These are phyloP conservation scores for Coniferiporia sulphurascens DNA, from an alignment of 1,284 basidiomycete species.

Conservation along the genomic window DNA sequence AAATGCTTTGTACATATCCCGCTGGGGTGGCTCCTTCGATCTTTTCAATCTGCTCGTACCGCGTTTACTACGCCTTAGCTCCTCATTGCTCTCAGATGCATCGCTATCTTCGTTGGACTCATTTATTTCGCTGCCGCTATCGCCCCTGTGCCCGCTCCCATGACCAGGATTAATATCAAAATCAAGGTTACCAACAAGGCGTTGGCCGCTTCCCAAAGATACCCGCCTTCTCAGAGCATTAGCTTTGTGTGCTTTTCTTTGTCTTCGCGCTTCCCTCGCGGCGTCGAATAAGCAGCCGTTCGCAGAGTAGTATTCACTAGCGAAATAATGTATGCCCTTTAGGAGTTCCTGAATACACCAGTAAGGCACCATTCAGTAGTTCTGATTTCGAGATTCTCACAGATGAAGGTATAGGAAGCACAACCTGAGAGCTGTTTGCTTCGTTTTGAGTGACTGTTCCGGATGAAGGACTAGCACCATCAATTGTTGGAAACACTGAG, in stretches of 20 bases:
- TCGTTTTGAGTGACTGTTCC: not conserved
- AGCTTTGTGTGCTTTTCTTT: conserved; percentile 33
- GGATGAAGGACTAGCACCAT: not conserved
- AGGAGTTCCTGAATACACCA: conserved; percentile 52
- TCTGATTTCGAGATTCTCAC: conserved; percentile 31
- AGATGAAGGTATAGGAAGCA: conserved; percentile 39
- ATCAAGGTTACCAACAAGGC: conserved; percentile 12
- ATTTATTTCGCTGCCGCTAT: conserved; percentile 7
- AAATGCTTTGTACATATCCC: conserved; percentile 70
- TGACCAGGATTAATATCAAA: not conserved
- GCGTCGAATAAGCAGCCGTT: conserved; percentile 53
- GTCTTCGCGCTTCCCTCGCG: conserved; percentile 40
- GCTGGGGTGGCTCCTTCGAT: conserved; percentile 23
- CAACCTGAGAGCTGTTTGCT: not conserved
- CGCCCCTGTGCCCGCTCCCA: not conserved
- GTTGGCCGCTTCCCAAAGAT: conserved; percentile 20
- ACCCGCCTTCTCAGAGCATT: conserved; percentile 21
- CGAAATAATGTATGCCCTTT: conserved; percentile 64
- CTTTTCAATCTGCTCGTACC: conserved; percentile 17
- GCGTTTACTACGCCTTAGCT: conserved; percentile 4
- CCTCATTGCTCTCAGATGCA: not conserved
- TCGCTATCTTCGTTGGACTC: conserved; percentile 12
- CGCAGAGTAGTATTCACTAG: conserved; percentile 57
- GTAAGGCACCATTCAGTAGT: conserved; percentile 17
- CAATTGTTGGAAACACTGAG: conserved; percentile 16